These are phyloP conservation scores for Cyclaneusma minus DNA, from an alignment of 2,329 filamentous ascomycete species.

Conservation along the genomic window DNA sequence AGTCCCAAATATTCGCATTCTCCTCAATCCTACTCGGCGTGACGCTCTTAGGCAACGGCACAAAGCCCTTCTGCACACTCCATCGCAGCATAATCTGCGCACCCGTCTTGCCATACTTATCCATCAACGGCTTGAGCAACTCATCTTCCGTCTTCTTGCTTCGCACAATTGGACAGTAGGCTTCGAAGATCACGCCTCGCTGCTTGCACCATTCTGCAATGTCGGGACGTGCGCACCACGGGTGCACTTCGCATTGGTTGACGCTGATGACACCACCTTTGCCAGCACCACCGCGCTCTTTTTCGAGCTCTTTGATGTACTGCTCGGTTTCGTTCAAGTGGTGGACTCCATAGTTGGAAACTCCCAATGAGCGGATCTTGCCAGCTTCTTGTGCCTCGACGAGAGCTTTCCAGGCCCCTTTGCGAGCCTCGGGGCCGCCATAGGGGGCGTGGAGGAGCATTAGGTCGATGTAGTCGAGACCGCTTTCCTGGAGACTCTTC, in stretches of 20 bases:
- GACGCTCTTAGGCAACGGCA: conserved; percentile 62
- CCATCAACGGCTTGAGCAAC: conserved; percentile 44
- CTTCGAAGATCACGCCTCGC: conserved; percentile 45
- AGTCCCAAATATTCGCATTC: conserved; percentile 42
- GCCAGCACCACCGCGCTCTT: conserved; percentile 41
- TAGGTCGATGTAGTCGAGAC: conserved; percentile 52
- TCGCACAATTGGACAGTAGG: conserved; percentile 43
- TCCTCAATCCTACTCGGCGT: conserved; percentile 48
- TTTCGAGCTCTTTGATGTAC: conserved; percentile 45
- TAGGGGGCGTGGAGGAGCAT: conserved; percentile 47
- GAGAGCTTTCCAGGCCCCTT: conserved; percentile 44
- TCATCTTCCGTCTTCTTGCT: conserved; percentile 59
- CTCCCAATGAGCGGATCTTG: conserved; percentile 43
- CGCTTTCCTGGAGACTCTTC: conserved; percentile 43
- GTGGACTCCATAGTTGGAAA: conserved; percentile 51
- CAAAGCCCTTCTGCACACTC: conserved; percentile 63
- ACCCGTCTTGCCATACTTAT: conserved; percentile 58
- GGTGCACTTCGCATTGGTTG: conserved; percentile 81
- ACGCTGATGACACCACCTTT: conserved; percentile 63
- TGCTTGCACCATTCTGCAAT: conserved; percentile 63
- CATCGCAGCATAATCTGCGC: conserved; percentile 71
- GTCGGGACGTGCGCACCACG: conserved; percentile 69
- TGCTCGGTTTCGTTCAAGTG: conserved; percentile 44
- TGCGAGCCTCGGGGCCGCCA: conserved; percentile 37
- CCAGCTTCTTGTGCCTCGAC: conserved; percentile 49